phyloP scores from a whole-genome alignment of 352 stramenopile genomes.

The Saprolegnia parasitica region DNA sequence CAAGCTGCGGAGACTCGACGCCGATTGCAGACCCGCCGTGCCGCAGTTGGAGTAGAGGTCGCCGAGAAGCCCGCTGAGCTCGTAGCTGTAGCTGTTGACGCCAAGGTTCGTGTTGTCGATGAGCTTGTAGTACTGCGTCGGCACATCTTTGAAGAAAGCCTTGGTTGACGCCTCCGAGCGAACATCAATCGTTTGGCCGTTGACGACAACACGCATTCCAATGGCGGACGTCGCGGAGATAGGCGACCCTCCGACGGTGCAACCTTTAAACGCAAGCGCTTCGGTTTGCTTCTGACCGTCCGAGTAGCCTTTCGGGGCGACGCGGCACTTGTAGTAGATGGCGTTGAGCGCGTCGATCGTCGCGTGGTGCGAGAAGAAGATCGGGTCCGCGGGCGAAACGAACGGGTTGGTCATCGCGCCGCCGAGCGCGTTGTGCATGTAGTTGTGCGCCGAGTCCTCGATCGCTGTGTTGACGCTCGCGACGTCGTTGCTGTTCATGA shows the following conservation, averaged over 20 bases:
- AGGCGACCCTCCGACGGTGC: constrained; percentile 30
- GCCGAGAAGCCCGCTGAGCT: constrained; percentile 62
- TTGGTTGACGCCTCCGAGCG: constrained; percentile 12
- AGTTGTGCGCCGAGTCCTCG: constrained; percentile 12
- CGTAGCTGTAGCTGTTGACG: constrained; percentile 80
- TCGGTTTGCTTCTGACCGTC: constrained; percentile 48
- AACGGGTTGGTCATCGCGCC: constrained; percentile 11
- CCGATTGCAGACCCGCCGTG: background rate
- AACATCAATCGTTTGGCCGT: background rate
- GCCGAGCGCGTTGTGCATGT: constrained; percentile 10
- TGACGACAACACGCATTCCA: constrained; percentile 34
- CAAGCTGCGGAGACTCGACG: background rate
- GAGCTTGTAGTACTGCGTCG: constrained; percentile 59
- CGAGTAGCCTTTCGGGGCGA: constrained; percentile 53
- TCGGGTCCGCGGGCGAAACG: constrained; percentile 42
- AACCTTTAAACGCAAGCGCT: constrained; percentile 54
- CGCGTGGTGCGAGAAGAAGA: constrained; percentile 83
- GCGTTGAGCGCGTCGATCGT: constrained; percentile 74
- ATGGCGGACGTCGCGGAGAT: constrained; percentile 55
- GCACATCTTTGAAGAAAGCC: constrained; percentile 52
- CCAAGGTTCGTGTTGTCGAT: constrained; percentile 76
- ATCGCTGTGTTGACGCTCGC: constrained; percentile 1
- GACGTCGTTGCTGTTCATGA: background rate
- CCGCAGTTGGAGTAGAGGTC: constrained; percentile 72
- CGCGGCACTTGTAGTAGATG: constrained; percentile 76